Conservation (phyloP, 2,329 filamentous ascomycete species). For the Aspergillus ruber region DNA sequence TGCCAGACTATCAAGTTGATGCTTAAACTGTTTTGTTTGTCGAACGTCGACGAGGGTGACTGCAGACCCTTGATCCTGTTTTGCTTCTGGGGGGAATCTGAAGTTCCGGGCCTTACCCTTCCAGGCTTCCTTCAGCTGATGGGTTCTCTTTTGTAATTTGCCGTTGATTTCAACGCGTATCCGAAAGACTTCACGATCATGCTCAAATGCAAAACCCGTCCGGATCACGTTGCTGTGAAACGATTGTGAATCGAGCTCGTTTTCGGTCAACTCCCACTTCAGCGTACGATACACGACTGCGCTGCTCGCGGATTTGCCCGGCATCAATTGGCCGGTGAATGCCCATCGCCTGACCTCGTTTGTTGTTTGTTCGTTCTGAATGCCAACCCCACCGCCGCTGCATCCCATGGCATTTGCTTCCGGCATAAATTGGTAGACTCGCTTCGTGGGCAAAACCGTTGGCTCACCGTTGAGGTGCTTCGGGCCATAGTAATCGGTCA, state of each 20-base stretch:
- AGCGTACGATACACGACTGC: conserved; percentile 16
- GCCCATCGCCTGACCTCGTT: conserved; percentile 7
- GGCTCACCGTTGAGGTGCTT: conserved; percentile 10
- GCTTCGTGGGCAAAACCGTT: conserved; percentile 7
- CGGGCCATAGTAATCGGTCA: conserved; percentile 14
- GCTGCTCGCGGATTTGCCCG: neutral
- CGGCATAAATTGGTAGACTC: conserved; percentile 8
- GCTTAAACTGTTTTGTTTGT: neutral
- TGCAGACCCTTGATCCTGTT: conserved; percentile 1
- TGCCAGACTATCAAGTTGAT: conserved; percentile 2
- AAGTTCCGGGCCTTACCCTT: neutral
- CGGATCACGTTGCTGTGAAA: conserved; percentile 18
- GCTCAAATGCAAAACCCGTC: conserved; percentile 26
- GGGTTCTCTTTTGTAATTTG: conserved; percentile 14
- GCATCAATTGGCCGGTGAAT: conserved; percentile 7
- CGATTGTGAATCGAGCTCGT: conserved; percentile 21
- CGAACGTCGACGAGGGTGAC: neutral
- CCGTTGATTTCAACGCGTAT: conserved; percentile 25
- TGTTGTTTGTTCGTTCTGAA: conserved; percentile 4
- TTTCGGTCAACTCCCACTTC: conserved; percentile 25
- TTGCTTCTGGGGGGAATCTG: conserved; percentile 2
- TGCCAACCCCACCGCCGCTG: conserved; percentile 10
- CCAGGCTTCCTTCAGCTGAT: conserved; percentile 1
- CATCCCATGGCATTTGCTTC: conserved; percentile 9
- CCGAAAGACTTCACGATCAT: conserved; percentile 22